These are phyloP conservation scores for Phaseolus lunatus DNA, from an alignment of 306 rosid genomes.

Conservation along the genomic window DNA sequence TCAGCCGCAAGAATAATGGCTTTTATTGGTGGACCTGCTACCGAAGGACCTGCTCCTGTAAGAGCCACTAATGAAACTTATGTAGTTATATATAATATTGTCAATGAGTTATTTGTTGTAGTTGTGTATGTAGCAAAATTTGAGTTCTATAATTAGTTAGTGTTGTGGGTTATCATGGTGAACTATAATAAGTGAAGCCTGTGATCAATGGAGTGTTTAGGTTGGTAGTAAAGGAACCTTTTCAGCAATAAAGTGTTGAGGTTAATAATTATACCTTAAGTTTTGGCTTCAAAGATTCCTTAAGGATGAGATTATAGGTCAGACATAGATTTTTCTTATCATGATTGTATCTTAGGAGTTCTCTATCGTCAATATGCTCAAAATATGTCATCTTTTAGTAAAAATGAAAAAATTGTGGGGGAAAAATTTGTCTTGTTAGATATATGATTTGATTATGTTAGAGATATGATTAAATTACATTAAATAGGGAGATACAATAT, in stretches of 20 bases:
- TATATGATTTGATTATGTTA: too few species aligned
- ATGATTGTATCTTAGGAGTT: not conserved
- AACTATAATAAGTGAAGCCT: not conserved
- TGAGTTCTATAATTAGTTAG: conserved; percentile 12
- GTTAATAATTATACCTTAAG: not conserved
- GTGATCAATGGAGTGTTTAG: not conserved
- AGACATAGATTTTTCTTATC: not conserved
- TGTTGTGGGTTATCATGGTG: not conserved
- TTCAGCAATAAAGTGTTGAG: not conserved
- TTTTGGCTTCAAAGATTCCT: not conserved
- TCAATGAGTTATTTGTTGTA: conserved; percentile 32
- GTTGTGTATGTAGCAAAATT: not conserved
- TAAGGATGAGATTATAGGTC: not conserved
- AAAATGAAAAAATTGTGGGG: not conserved
- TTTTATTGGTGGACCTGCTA: conserved; percentile 91
- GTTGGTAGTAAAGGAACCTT: not conserved
- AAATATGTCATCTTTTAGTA: not conserved
- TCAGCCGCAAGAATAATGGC: conserved; percentile 95
- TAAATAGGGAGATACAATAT: too few species aligned
- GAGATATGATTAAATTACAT: too few species aligned
- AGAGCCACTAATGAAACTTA: conserved; percentile 49
- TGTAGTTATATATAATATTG: not conserved
- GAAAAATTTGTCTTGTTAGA: too few species aligned
- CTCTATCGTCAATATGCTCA: not conserved
- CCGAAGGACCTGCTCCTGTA: conserved; percentile 96